Evolutionary conservation across 2,329 filamentous ascomycete species (phyloP), one percentile per base, ranked within the genome.

Genomic region (Purpureocillium lavendulum): DNA sequence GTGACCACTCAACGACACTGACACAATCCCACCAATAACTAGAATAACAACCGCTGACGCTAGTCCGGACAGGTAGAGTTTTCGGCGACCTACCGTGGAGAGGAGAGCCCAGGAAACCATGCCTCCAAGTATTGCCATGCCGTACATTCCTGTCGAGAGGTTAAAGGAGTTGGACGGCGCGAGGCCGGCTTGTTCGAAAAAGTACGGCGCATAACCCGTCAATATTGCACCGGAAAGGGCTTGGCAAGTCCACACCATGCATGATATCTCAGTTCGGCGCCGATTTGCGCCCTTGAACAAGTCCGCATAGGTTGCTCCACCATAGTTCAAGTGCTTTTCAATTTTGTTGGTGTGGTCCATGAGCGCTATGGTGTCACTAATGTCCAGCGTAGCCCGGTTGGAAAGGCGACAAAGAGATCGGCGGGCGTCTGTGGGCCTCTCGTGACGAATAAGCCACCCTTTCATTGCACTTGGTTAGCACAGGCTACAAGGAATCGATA

Each of bases 281-380:
- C 49, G 47, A 15, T 56, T 56, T 26, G 46, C 47, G 7, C 54
- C 42, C 13, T 43, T 43, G 39, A 48, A 30, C 4, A 34, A 18
- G 14, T 39, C 38, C 12, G 32, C 10, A 15, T 39, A 39, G 2
- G 31, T 46, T 3, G 50, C 55, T 14, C 58, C 58, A 7, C 66
- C 66, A 4, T 50, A 48, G 10, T 54, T 56, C 39, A 57, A 48
- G 30, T 61, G 50, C 43, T 62, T 58, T 45, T 72, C 69, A 12
- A 67, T 49, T 45, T 62, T 56, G 44, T 66, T 58, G 6, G 65
- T 68, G 33, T 65, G 57, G 7, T 61, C 54, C 53, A 67, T 65
- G 39, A 62, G 49, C 35, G 57, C 54, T 24, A 66, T 46, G 24
- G 71, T 67, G 41, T 72, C 62, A 39, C 73, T 70, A 7, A 58